Conservation (phyloP, 2,329 filamentous ascomycete species). For the Dactylellina leptospora region DNA sequence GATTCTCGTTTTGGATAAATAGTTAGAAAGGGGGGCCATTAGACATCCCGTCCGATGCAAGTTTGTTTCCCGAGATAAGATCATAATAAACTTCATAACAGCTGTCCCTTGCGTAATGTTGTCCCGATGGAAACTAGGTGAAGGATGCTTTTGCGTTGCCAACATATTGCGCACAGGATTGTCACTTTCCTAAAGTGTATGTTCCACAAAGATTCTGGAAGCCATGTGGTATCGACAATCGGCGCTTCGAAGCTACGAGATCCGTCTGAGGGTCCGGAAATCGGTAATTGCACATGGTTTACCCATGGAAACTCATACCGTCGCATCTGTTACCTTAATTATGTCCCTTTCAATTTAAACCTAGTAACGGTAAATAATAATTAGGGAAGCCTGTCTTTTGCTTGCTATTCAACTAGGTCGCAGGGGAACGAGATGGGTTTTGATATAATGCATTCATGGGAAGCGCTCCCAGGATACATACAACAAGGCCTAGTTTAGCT, state of each 20-base stretch:
- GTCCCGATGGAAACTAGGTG: background rate
- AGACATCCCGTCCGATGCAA: background rate
- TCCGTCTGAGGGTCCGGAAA: slow-evolving; percentile 29
- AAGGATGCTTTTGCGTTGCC: slow-evolving; percentile 38
- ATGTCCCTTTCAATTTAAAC: slow-evolving; percentile 12
- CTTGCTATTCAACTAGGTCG: no score
- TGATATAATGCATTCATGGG: no score
- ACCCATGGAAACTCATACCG: no score
- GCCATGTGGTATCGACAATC: background rate
- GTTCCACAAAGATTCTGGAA: slow-evolving; percentile 15
- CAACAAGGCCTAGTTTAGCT: no score
- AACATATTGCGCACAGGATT: slow-evolving; percentile 19
- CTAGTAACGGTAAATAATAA: no score
- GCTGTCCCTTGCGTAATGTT: slow-evolving; percentile 2
- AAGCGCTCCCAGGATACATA: no score
- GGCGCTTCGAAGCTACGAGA: slow-evolving; percentile 4
- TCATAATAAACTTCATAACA: background rate
- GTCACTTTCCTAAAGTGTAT: slow-evolving; percentile 40
- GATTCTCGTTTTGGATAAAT: no score
- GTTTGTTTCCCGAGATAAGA: background rate
- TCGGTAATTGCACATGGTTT: slow-evolving; percentile 31
- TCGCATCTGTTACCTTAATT: no score
- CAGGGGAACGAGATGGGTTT: no score
- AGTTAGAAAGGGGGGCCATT: no score
- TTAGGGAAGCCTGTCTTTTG: no score